Evolutionary conservation across 495 filamentous ascomycete genomes (phyloP).

Genomic region (Neurospora sp.): DNA sequence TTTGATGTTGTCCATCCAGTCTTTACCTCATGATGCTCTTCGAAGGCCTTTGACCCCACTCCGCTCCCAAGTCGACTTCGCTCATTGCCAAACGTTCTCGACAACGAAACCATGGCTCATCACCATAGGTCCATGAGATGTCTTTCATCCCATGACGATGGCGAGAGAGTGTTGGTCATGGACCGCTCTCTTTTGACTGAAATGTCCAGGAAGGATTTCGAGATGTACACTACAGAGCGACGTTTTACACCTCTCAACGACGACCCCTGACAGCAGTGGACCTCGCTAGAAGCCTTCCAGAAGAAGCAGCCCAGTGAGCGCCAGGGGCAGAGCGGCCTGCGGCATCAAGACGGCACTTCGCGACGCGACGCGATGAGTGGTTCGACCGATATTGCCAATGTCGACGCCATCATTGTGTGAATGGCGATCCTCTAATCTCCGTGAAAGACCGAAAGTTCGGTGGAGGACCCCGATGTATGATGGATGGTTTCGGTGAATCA

Average conservation of each 20-base stretch:
- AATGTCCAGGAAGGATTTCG: background rate
- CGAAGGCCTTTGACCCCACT: background rate
- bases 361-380: background rate
- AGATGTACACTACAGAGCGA: background rate
- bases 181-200: background rate
- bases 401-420: background rate
- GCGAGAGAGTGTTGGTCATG: background rate
- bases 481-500: background rate
- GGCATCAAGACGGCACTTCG: background rate
- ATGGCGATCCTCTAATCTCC: background rate
- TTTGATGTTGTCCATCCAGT: background rate
- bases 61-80: background rate
- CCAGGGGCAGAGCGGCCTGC: background rate
- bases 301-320: background rate
- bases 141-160: background rate
- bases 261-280: background rate
- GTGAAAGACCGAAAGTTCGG: background rate
- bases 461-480: background rate
- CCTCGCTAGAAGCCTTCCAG: background rate
- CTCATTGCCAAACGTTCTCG: background rate
- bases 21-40: background rate
- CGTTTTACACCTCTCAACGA: background rate
- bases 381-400: background rate
- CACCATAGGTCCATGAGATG: background rate
- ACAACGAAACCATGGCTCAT: background rate